Conservation (phyloP, 2,329 filamentous ascomycete genomes). For the Claviceps cyperi region DNA sequence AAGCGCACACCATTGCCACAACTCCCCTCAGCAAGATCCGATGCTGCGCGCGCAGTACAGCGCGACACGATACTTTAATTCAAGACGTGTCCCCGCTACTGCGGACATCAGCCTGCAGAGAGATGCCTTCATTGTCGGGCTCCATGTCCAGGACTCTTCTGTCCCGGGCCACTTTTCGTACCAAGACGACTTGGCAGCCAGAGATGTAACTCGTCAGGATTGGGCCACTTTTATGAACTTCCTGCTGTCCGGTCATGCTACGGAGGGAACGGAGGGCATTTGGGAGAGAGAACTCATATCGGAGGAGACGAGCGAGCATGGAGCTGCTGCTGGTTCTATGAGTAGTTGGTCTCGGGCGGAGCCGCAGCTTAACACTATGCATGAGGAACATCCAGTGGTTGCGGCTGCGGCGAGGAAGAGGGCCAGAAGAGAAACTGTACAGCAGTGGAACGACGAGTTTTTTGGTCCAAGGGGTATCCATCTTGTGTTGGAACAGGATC, state of each 20-base stretch:
- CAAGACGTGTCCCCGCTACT: conserved; percentile 20
- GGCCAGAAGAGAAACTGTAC: conserved; percentile 26
- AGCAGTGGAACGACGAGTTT: conserved; percentile 44
- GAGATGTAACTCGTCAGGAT: conserved; percentile 35
- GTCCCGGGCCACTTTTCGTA: conserved; percentile 31
- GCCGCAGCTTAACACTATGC: conserved; percentile 27
- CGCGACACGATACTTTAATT: conserved; percentile 29
- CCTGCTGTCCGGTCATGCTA: conserved; percentile 34
- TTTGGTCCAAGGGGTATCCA: conserved; percentile 35
- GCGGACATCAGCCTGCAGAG: conserved; percentile 6
- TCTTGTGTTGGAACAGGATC: conserved; percentile 19
- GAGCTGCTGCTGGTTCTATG: conserved; percentile 8
- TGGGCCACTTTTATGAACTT: conserved; percentile 47
- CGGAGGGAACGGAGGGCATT: conserved; percentile 29
- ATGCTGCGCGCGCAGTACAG: conserved; percentile 1
- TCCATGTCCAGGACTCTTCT: conserved; percentile 22
- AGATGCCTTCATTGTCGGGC: conserved; percentile 17
- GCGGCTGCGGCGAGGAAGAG: conserved; percentile 8
- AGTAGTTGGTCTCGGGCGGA: conserved; percentile 18
- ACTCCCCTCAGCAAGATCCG: background rate
- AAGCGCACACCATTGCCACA: background rate
- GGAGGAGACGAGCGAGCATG: conserved; percentile 19
- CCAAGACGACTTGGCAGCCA: conserved; percentile 20
- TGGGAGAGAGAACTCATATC: conserved; percentile 33
- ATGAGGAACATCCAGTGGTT: conserved; percentile 6